Conservation (phyloP, 768 basidiomycete genomes). For the Phlebiopsis gigantea region DNA sequence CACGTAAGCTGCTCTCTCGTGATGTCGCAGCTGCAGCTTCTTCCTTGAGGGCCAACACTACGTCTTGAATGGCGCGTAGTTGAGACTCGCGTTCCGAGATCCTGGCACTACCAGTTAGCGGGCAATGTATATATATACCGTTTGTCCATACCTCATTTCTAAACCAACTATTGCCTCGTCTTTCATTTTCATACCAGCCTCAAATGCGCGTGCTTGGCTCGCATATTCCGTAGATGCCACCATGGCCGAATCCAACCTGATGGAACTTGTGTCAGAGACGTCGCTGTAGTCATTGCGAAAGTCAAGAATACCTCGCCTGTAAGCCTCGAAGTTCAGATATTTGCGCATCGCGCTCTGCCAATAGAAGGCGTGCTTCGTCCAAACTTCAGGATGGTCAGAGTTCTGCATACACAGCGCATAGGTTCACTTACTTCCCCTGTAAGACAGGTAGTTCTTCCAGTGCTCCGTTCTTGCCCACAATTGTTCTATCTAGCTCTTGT, state of each 20-base stretch:
- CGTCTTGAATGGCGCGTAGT: background rate
- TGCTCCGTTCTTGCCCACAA: slow-evolving; percentile 12
- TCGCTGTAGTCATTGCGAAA: no score
- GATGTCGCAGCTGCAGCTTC: slow-evolving; percentile 8
- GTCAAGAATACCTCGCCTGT: slow-evolving; percentile 12
- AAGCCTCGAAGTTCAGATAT: slow-evolving; percentile 7
- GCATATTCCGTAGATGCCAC: background rate
- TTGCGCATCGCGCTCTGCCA: slow-evolving; percentile 1
- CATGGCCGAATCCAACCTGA: background rate
- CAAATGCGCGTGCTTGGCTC: background rate
- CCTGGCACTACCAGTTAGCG: background rate
- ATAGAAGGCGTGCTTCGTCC: background rate
- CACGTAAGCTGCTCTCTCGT: slow-evolving; percentile 8
- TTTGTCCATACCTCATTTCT: background rate
- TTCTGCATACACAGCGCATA: background rate
- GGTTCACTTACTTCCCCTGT: slow-evolving; percentile 12
- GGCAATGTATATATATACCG: background rate
- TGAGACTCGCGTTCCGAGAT: background rate
- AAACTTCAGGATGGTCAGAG: background rate
- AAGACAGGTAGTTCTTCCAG: slow-evolving; percentile 7
- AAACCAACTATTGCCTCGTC: slow-evolving; percentile 8
- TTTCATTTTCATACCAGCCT: background rate
- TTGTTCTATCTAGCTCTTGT: background rate
- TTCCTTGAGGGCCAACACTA: slow-evolving; percentile 5
- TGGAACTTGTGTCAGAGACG: no score